A percentile compares a stretch with the other conserved stretches of the same genome.
Evolutionary conservation across 352 stramenopile species (phyloP).

Genomic region (Lagenidium giganteum): DNA sequence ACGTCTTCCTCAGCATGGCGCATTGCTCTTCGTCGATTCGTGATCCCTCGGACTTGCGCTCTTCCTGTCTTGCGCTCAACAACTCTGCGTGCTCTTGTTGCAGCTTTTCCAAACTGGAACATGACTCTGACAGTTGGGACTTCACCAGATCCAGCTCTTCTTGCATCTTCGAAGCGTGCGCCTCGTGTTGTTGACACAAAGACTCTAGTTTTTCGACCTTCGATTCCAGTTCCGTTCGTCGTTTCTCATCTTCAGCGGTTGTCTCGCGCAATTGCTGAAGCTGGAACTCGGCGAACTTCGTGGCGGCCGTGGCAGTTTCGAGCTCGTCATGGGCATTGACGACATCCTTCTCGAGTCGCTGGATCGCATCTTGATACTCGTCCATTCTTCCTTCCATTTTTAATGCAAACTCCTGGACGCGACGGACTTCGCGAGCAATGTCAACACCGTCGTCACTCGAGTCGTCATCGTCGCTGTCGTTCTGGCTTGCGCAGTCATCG

Average conservation of each 20-base stretch:
- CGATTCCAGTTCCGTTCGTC: conserved; percentile 21
- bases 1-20: too few relatives aligned
- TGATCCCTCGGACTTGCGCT: too few relatives aligned
- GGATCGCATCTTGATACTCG: conserved; percentile 62
- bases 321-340: conserved; percentile 63
- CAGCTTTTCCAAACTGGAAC: too few relatives aligned
- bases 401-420: conserved; percentile 45
- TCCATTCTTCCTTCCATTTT: conserved; percentile 71
- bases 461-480: conserved; percentile 28
- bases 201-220: conserved; percentile 21
- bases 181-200: conserved; percentile 3
- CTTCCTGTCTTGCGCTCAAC: too few relatives aligned
- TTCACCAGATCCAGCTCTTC: conserved; percentile 15
- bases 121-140: too few relatives aligned
- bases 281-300: conserved; percentile 81
- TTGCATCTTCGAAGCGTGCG: conserved; percentile 7
- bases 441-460: conserved; percentile 18
- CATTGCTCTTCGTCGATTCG: too few relatives aligned
- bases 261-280: conserved; percentile 63
- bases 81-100: conserved; percentile 9
- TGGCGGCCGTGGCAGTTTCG: conserved; percentile 69
- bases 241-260: conserved; percentile 49
- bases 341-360: conserved; percentile 62
- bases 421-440: conserved; percentile 48
- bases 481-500: conserved; percentile 24